Percentiles rank a stretch among this genome's conserved stretches.
phyloP scores from a whole-genome alignment of 257 asterid species.

The Solanum paucissectum region DNA sequence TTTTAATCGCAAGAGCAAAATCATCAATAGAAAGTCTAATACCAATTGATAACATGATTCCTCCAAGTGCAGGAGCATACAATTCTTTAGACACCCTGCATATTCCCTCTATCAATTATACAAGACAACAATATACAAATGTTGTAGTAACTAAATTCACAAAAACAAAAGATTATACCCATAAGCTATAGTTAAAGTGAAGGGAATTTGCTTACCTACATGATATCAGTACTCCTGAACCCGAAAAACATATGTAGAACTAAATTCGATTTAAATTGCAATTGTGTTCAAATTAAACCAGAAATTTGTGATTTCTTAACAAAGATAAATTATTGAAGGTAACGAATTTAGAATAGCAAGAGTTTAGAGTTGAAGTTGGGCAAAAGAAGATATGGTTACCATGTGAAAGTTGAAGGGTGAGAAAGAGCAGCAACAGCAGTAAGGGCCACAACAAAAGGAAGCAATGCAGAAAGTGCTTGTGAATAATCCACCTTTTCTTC shows the following conservation, averaged over 20 bases:
- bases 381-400: slow-evolving; percentile 26
- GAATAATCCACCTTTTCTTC: slow-evolving; percentile 50
- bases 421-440: slow-evolving; percentile 87
- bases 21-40: slow-evolving; percentile 83
- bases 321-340: background rate
- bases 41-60: slow-evolving; percentile 95
- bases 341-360: no score
- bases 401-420: slow-evolving; percentile 86
- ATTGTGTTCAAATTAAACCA: background rate
- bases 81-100: slow-evolving; percentile 98
- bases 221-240: background rate
- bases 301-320: background rate
- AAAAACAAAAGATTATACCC: background rate
- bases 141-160: background rate
- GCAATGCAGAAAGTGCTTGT: slow-evolving; percentile 61
- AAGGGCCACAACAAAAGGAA: slow-evolving; percentile 81
- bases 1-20: slow-evolving; percentile 82
- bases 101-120: slow-evolving; percentile 48
- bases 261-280: background rate
- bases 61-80: slow-evolving; percentile 99
- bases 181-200: background rate
- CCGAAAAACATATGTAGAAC: background rate
- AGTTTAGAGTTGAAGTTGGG: background rate
- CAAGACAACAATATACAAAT: slow-evolving; percentile 7
- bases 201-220: background rate